Conservation (phyloP, 768 basidiomycete species). For the Gymnopilus dilepis region DNA sequence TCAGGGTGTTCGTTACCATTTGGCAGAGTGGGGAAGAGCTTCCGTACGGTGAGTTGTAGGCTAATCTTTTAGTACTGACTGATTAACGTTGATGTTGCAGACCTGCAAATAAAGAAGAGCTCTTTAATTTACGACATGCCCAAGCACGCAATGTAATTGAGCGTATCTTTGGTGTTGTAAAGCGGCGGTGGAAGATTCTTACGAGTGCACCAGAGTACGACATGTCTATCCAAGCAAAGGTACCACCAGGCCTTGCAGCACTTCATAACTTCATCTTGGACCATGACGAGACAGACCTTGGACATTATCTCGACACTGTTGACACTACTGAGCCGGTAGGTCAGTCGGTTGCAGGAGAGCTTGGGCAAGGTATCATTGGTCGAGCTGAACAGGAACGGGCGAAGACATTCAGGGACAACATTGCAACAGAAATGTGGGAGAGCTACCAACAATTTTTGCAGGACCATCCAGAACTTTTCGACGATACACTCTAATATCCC, state of each 20-base stretch:
- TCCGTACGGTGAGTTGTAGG: too few species aligned
- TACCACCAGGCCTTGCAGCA: conserved; percentile 29
- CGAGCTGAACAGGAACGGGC: conserved; percentile 19
- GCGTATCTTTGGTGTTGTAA: too few species aligned
- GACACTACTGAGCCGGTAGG: neutral
- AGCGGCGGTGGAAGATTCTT: conserved; percentile 21
- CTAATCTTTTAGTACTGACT: too few species aligned
- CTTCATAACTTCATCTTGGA: conserved; percentile 29
- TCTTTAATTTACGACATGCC: too few species aligned
- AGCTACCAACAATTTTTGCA: conserved; percentile 20
- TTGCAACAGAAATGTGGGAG: conserved; percentile 24
- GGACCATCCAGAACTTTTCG: conserved; percentile 13
- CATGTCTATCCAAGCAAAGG: conserved; percentile 24
- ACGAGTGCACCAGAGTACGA: conserved; percentile 21
- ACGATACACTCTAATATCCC: conserved; percentile 3
- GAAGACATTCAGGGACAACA: conserved; percentile 14
- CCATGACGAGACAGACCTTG: conserved; percentile 21
- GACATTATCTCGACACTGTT: conserved; percentile 11
- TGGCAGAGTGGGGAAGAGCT: too few species aligned
- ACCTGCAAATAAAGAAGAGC: too few species aligned
- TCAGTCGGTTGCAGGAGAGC: neutral
- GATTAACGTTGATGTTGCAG: too few species aligned
- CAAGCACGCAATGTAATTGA: too few species aligned
- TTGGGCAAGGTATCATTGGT: conserved; percentile 15
- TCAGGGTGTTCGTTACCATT: too few species aligned